Evolutionary conservation across 2,329 filamentous ascomycete genomes (phyloP).

Genomic region (Exophiala xenobiotica): DNA sequence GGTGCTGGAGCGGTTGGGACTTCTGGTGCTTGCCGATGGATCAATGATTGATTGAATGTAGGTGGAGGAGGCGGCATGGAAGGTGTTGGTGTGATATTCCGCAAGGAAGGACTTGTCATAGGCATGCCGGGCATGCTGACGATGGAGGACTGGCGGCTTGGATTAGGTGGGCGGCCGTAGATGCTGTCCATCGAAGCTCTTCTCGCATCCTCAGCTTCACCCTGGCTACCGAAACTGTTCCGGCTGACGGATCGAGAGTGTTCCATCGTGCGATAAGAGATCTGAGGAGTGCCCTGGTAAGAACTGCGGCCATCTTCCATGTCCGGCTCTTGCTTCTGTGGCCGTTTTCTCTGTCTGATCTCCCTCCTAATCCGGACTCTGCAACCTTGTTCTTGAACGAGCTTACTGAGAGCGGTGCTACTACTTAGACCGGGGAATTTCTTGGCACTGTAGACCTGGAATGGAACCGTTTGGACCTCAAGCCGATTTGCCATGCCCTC

Average conservation of each 20-base stretch:
- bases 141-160: conserved; percentile 16
- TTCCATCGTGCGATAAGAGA: conserved; percentile 11
- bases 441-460: conserved; percentile 93
- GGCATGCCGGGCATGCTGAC: conserved; percentile 15
- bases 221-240: conserved; percentile 23
- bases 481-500: conserved; percentile 72
- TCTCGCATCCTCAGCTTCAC: conserved; percentile 10
- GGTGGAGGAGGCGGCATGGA: conserved; percentile 24
- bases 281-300: conserved; percentile 20
- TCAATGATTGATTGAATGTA: conserved; percentile 2
- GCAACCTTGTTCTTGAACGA: conserved; percentile 94
- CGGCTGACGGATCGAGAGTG: conserved; percentile 26
- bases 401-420: conserved; percentile 83
- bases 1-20: neutral
- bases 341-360: conserved; percentile 82
- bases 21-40: conserved; percentile 3
- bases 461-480: conserved; percentile 83
- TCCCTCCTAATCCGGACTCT: conserved; percentile 93
- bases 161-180: conserved; percentile 10
- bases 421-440: conserved; percentile 94
- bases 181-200: conserved; percentile 25
- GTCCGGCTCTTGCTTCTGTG: conserved; percentile 18
- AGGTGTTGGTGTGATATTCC: conserved; percentile 8
- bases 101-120: conserved; percentile 14
- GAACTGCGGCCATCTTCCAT: conserved; percentile 22